Conservation (phyloP, 164 flowering plant genomes). For the Litsea cubeba region DNA sequence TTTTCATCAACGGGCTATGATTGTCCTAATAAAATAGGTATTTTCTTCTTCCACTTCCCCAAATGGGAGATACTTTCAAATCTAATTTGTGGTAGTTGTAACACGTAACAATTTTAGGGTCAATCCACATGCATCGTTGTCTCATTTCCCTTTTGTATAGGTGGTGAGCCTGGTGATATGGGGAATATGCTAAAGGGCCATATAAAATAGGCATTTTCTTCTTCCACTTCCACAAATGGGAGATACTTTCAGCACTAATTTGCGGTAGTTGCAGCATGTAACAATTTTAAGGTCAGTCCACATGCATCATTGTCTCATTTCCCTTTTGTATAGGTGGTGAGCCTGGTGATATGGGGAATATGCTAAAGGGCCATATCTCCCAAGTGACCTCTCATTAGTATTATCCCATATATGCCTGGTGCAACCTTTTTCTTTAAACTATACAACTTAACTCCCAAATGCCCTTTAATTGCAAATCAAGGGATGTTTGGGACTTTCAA, state of each 20-base stretch:
- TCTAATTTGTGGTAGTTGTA: neutral
- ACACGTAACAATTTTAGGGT: neutral
- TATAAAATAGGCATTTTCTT: no score
- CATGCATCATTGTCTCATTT: neutral
- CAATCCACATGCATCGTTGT: neutral
- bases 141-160: neutral
- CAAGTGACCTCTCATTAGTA: neutral
- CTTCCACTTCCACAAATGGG: no score
- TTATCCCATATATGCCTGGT: no score
- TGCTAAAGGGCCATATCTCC: neutral
- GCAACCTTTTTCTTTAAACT: no score
- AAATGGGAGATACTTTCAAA: no score
- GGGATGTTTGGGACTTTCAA: no score
- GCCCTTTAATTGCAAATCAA: no score
- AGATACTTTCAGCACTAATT: no score
- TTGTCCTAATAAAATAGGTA: neutral
- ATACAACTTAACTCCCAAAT: no score
- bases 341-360: neutral
- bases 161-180: neutral
- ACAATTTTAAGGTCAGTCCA: neutral
- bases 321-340: neutral
- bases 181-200: neutral
- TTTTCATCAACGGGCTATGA: neutral
- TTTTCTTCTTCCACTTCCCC: neutral
- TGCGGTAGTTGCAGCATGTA: neutral